Percentiles rank a stretch among this genome's conserved stretches.
These are phyloP conservation scores for Didymella exigua DNA, from an alignment of 2,329 filamentous ascomycete species.

Conservation along the genomic window DNA sequence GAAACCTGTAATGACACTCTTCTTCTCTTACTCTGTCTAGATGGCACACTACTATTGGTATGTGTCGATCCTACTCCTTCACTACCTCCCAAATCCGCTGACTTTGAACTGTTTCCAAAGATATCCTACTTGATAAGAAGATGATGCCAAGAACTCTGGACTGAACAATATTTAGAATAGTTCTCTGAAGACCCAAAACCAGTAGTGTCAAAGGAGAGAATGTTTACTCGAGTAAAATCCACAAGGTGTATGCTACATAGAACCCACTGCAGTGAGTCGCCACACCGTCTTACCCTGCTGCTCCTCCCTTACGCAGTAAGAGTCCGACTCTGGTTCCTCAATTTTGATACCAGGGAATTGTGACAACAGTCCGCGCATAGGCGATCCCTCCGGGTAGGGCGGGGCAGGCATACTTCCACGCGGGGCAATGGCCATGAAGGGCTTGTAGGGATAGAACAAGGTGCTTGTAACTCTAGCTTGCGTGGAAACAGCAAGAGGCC, in stretches of 20 bases:
- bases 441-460: not conserved
- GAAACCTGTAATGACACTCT: no score
- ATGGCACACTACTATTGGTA: no score
- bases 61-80: no score
- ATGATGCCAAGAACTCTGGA: no score
- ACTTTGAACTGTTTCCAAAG: no score
- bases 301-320: not conserved
- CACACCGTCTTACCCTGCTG: not conserved
- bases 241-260: not conserved
- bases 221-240: not conserved
- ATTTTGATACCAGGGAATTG: not conserved
- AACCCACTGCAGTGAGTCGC: not conserved
- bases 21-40: no score
- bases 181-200: no score
- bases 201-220: not conserved
- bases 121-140: no score
- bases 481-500: not conserved
- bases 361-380: not conserved
- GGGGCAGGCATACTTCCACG: not conserved
- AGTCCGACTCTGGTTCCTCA: not conserved
- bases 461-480: not conserved
- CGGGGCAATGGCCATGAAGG: not conserved
- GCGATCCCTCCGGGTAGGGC: not conserved
- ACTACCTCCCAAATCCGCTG: no score
- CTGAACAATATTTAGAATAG: no score